Base-by-base conservation (phyloP, 2,329 filamentous ascomycete genomes). In the Exophiala calicioides region DNA sequence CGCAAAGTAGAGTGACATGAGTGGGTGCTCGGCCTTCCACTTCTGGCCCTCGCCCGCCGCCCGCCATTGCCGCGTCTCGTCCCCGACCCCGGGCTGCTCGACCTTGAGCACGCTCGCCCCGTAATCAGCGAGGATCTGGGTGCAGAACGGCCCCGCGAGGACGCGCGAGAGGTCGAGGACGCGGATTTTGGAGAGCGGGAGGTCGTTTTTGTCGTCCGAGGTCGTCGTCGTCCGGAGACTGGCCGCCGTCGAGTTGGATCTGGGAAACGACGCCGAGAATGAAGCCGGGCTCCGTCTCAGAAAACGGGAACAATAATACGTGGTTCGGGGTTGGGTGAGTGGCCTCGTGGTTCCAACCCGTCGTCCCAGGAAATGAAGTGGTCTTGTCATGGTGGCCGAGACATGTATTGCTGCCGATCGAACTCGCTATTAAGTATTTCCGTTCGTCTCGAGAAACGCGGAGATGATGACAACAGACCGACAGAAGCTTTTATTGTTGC, bases 1-100 rank as follows among this genome's bases (percentile, higher is more conserved):
- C n/a, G 46, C 41, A 35, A 54, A 58, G 43, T 58, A 58, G 31
- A 64, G 61, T 1, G 70, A 72, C 32, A 68, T 71, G n/a, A n/a
- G n/a, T n/a, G n/a, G n/a, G n/a, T n/a, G n/a, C 4, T 46, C 37
- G 8, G n/a, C 8, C 12, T 39, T 42, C 53, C 50, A 57, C 19
- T 43, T 50, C 27, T 50, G 43, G 3, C 39, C 15, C 61, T 42
- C 59, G 26, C 47, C 42, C 4, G 21, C 20, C 13, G 52, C 43
- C 31, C 48, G 51, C 50, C 62, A 50, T 31, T 50, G 31, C 43
- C 58, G 19, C 34, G 60, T 46, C 26, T 58, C 56, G 32, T 58
- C 56, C 3, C 52, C 52, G 13, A 16, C 26, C 2, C 32, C 43
- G 10, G 31, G 20, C 20, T 53, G 15, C 26, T 56, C 53, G n/a